phyloP scores from a whole-genome alignment of 1,284 basidiomycete genomes.

The Cutaneotrichosporon arboriforme region DNA sequence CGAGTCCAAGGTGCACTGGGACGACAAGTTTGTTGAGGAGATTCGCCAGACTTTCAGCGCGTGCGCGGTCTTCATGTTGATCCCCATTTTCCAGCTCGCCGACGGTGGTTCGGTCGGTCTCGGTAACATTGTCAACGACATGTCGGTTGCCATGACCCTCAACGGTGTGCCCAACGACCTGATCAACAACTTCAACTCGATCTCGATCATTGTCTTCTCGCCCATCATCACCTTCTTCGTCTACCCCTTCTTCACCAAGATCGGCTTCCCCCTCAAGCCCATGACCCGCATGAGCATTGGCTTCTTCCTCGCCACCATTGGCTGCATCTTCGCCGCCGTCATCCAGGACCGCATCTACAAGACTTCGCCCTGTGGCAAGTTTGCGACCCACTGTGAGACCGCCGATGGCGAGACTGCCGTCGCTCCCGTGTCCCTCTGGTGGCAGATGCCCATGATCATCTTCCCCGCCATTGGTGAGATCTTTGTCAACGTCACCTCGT shows the following conservation, averaged over 20 bases:
- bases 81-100: conserved; percentile 51
- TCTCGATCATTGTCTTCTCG: conserved; percentile 49
- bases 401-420: conserved; percentile 12
- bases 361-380: conserved; percentile 48
- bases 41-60: conserved; percentile 49
- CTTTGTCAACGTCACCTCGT: conserved; percentile 51
- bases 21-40: conserved; percentile 52
- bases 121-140: conserved; percentile 43
- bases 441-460: conserved; percentile 48
- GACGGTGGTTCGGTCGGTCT: conserved; percentile 26
- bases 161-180: conserved; percentile 52
- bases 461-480: conserved; percentile 52
- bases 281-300: conserved; percentile 39
- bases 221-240: conserved; percentile 50
- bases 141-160: conserved; percentile 48
- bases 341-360: conserved; percentile 51
- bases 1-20: conserved; percentile 47
- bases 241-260: conserved; percentile 48
- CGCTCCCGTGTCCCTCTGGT: conserved; percentile 40
- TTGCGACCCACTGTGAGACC: conserved; percentile 39
- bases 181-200: conserved; percentile 51
- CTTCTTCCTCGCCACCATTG: conserved; percentile 18
- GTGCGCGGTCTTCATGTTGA: conserved; percentile 50
- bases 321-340: conserved; percentile 3
- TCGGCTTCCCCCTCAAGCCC: conserved; percentile 39